Base-by-base conservation (phyloP, 2,329 filamentous ascomycete species). In the Ceratocystiopsis brevicomis region DNA sequence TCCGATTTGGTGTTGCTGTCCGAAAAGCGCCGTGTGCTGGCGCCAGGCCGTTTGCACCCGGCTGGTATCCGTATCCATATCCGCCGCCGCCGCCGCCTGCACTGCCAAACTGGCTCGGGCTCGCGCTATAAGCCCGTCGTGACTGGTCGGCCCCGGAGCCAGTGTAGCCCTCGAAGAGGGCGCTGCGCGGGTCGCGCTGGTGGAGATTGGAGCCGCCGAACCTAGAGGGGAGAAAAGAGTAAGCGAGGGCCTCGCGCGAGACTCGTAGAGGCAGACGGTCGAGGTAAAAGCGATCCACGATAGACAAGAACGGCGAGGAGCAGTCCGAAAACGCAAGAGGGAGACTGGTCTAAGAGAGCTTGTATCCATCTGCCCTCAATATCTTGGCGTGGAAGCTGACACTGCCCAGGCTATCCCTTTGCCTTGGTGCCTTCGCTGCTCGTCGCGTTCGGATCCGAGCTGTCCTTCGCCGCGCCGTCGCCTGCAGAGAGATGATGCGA, bases 91-190 rank as follows among this genome's bases (percentile, higher is more conserved):
- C 64, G 49, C 61, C 60, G 21, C 47, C 45, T 11, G 14, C 12
- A 13, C 38, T 19, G 51, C 63, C 61, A 17, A 42, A 46, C 37
- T 58, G 59, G 50, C 56, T 63, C 18, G 68, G 66, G 52, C 63
- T 67, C 38, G 62, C 57, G 54, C 62, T 68, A 52, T 59, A 59
- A 39, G 62, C 57, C 43, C 63, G 57, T 48, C 64, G 59, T 51
- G 59, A 56, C 40, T 59, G 51, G 49, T 62, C 60, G 51, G 59
- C 59, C 48, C 63, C 66, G 54, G 65, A 64, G 52, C 70, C 69
- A 49, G 70, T 75, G 61, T 85, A 86, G 52, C 77, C 76, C 51
- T 81, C 78, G 62, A 86, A 86, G 50, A 86, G 74, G 51, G 77
- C 76, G 56, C 73, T 78, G 55, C 80, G 67, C 54, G 75, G 70